A percentile compares a stretch with the other conserved stretches of the same genome.
These are phyloP conservation scores for Candida palmyrensis DNA, from an alignment of 805 yeast genomes.

Conservation along the genomic window DNA sequence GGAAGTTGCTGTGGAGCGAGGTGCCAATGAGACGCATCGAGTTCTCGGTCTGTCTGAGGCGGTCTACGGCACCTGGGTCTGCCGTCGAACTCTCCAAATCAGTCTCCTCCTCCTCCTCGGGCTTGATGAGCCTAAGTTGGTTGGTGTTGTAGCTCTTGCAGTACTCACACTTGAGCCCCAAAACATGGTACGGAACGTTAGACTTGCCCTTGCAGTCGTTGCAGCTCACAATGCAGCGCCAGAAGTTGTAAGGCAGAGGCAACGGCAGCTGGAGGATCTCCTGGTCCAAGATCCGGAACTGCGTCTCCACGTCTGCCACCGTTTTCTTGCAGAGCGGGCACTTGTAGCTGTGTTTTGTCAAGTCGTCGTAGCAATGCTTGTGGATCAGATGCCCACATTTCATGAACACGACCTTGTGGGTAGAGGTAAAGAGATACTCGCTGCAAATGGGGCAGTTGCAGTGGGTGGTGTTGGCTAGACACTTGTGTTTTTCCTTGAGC, in stretches of 20 bases:
- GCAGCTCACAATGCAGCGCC: constrained; percentile 75
- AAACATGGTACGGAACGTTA: constrained; percentile 68
- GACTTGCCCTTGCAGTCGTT: constrained; percentile 87
- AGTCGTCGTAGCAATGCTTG: constrained; percentile 75
- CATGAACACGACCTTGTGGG: constrained; percentile 84
- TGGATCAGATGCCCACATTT: constrained; percentile 93
- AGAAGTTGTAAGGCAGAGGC: constrained; percentile 72
- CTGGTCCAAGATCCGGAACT: constrained; percentile 79
- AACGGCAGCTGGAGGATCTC: constrained; percentile 73
- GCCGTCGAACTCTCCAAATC: constrained; percentile 15
- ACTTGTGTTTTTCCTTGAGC: constrained; percentile 69
- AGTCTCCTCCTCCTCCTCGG: constrained; percentile 45
- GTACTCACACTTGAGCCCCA: constrained; percentile 84
- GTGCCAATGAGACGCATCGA: constrained; percentile 30
- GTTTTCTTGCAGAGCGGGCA: constrained; percentile 90
- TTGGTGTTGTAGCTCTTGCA: constrained; percentile 86
- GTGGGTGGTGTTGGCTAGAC: constrained; percentile 83
- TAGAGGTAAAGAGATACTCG: constrained; percentile 82
- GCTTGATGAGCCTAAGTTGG: constrained; percentile 65
- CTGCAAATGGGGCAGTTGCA: constrained; percentile 92
- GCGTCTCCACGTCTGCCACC: constrained; percentile 80
- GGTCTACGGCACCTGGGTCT: constrained; percentile 5
- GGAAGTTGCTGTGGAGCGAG: constrained; percentile 31
- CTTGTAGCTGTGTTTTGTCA: constrained; percentile 77
- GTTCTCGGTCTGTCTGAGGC: constrained; percentile 8